Evolutionary conservation across 2,329 filamentous ascomycete species (phyloP).

Genomic region (Fusarium sororula): DNA sequence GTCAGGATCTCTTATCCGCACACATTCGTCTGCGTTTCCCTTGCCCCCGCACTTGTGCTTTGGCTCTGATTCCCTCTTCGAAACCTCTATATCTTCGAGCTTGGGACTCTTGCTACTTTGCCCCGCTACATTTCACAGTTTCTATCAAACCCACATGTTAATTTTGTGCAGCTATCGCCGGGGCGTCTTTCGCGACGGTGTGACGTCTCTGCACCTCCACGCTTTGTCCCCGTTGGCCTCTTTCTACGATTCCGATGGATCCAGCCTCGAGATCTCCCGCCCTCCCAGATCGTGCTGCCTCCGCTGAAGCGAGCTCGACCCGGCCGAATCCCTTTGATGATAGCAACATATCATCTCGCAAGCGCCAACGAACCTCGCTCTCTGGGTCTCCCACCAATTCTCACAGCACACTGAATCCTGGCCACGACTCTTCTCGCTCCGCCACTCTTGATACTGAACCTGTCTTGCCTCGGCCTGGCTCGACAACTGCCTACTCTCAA

Average conservation of each 20-base stretch:
- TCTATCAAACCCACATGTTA: constrained; percentile 63
- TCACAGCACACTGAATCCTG: constrained; percentile 52
- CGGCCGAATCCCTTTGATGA: constrained; percentile 73
- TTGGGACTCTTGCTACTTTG: constrained; percentile 29
- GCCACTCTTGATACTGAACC: constrained; percentile 45
- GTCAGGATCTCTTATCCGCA: constrained; percentile 17
- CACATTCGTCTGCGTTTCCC: constrained; percentile 14
- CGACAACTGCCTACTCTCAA: constrained; percentile 42
- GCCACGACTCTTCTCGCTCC: constrained; percentile 46
- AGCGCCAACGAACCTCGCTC: constrained; percentile 69
- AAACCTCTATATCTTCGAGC: constrained; percentile 13
- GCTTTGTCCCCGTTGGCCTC: constrained; percentile 49
- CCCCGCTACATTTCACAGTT: constrained; percentile 31
- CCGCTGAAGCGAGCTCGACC: constrained; percentile 70
- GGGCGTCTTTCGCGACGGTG: constrained; percentile 64
- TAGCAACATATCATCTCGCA: constrained; percentile 63
- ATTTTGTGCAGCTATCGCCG: constrained; percentile 61
- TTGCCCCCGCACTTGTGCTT: constrained; percentile 1
- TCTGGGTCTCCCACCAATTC: constrained; percentile 65
- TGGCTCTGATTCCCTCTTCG: constrained; percentile 22
- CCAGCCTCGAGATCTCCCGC: constrained; percentile 59
- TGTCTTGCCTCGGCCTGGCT: constrained; percentile 37
- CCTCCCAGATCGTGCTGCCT: constrained; percentile 66
- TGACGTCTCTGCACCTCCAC: constrained; percentile 58
- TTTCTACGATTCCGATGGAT: constrained; percentile 62